Base-by-base conservation (phyloP, 1,284 basidiomycete genomes). In the Leccinum pachyderme region DNA sequence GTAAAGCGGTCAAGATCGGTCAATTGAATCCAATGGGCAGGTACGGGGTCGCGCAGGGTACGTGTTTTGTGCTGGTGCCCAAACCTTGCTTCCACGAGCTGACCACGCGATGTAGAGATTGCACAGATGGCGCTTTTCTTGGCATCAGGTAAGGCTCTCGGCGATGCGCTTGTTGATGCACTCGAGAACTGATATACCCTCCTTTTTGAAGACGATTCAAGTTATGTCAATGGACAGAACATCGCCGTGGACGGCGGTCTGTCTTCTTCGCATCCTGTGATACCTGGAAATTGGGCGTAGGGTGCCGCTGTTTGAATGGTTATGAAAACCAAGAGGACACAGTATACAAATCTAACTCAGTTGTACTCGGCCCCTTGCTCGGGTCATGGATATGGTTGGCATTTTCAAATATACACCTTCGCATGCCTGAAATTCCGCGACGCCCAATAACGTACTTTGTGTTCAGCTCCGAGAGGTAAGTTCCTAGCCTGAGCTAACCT, bases 201-300 rank as follows among this genome's bases (percentile, higher is more conserved):
- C 51, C 35, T 58, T 49, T 51, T 41, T 41, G 32, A 46, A 91
- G 93, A 95, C 64, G 92, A 94, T 57, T 86, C 93, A 1, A 94
- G 91, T 66, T 95, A 96, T 70, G 84, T 98, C 54, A 98, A 96
- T 66, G 95, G 93, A 11, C 90, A 96, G 65, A 89, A 87, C 59
- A 79, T 94, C 37, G 87, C 88, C 0, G 88, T 95, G 27, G 94
- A 95, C 65, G 95, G 94, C 8, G 94, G 92, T 0, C 71, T 95
- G 54, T 83, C 87, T 7, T 77, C 86, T 31, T 89, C 89, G 3
- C 79, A 69, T 58, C 74, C 74, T 39, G 73, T 76, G 7, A 47
- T 77, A 48, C 74, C 74, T 41, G 75, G 74, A 9, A 65, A 67
- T 51, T 70, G 65, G 69, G 62, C 62, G 7, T 76, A 50, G 61